Evolutionary conservation across 306 rosid genomes (phyloP).

Genomic region (Gynostemma pentaphyllum): DNA sequence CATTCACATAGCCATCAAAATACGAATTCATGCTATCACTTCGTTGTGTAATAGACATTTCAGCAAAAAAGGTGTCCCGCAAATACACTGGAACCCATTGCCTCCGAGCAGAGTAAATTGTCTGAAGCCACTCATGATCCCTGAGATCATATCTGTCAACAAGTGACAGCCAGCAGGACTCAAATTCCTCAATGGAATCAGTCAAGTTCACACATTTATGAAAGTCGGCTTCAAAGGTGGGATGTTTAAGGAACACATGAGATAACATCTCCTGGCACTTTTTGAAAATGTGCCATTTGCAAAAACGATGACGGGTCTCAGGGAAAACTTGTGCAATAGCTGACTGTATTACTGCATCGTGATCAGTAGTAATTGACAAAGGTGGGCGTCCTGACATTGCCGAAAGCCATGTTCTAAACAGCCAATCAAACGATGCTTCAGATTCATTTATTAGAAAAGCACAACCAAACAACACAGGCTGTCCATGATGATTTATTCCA

Average conservation of each 20-base stretch:
- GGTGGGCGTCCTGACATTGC: constrained; percentile 90
- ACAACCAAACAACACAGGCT: constrained; percentile 92
- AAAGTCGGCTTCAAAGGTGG: constrained; percentile 88
- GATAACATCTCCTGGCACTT: constrained; percentile 93
- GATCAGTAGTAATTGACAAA: constrained; percentile 85
- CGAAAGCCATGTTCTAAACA: constrained; percentile 83
- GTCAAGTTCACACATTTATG: constrained; percentile 93
- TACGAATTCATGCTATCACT: constrained; percentile 98
- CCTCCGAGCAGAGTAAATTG: constrained; percentile 56
- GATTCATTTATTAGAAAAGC: constrained; percentile 89
- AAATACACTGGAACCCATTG: constrained; percentile 97
- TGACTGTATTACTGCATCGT: constrained; percentile 70
- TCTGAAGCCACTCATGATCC: constrained; percentile 95
- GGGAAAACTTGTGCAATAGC: constrained; percentile 79
- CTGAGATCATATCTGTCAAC: constrained; percentile 73
- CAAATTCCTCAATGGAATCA: constrained; percentile 87
- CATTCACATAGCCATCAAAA: constrained; percentile 97
- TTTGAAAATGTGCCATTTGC: constrained; percentile 98
- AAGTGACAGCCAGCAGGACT: constrained; percentile 82
- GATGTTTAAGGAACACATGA: constrained; percentile 77
- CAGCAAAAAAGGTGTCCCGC: constrained; percentile 91
- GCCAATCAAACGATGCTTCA: constrained; percentile 82
- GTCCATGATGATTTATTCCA: constrained; percentile 94
- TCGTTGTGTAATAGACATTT: constrained; percentile 94
- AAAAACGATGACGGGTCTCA: constrained; percentile 82